A percentile compares a stretch with the other conserved stretches of the same genome.
These are phyloP conservation scores for Fusarium hostae DNA, from an alignment of 2,329 filamentous ascomycete species.

Conservation along the genomic window DNA sequence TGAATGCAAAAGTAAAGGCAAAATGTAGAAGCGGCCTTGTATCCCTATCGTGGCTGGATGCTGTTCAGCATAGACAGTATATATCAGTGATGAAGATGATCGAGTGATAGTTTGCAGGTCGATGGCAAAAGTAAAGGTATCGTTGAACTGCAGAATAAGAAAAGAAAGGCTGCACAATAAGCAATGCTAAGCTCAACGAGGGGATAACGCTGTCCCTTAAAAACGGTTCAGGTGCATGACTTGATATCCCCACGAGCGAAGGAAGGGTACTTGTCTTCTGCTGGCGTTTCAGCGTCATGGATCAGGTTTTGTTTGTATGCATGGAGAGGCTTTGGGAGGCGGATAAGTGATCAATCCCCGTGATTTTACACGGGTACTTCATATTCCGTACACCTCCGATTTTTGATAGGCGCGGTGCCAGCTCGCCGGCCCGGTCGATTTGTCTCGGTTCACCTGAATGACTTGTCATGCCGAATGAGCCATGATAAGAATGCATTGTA, in stretches of 20 bases:
- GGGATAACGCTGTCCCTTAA: background rate
- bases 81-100: background rate
- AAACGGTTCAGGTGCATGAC: background rate
- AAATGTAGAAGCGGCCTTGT: background rate
- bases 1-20: background rate
- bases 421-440: slow-evolving; percentile 4
- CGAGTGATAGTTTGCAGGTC: background rate
- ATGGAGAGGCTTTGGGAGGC: background rate
- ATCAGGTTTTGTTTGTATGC: background rate
- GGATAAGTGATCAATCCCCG: background rate
- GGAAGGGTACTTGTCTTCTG: background rate
- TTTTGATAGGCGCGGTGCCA: slow-evolving; percentile 8
- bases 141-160: background rate
- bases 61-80: slow-evolving; percentile 2
- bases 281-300: background rate
- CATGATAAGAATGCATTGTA: slow-evolving; percentile 11
- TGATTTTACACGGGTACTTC: background rate
- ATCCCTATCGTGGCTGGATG: background rate
- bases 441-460: slow-evolving; percentile 19
- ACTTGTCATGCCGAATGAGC: slow-evolving; percentile 11
- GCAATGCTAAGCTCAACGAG: background rate
- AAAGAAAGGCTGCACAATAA: background rate
- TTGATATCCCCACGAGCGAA: slow-evolving; percentile 6
- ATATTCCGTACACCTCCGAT: slow-evolving; percentile 6
- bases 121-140: slow-evolving; percentile 10